Evolutionary conservation across 306 rosid genomes (phyloP), one percentile per base, ranked within the genome.

Genomic region (Casuarina equisetifolia): DNA sequence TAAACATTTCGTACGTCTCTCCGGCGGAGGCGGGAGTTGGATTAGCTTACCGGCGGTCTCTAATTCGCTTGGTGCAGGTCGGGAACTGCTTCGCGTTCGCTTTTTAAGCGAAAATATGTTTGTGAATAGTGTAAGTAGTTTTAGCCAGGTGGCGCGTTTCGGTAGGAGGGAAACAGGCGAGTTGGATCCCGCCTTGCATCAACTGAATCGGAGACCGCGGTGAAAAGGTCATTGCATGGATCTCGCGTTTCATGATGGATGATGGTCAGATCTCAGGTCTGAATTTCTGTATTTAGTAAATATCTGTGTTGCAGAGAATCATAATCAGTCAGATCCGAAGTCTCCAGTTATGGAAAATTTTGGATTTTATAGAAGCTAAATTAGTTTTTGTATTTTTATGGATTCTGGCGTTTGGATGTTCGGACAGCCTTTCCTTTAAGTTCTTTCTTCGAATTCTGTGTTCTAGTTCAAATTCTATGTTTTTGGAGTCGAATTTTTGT

Each of bases 61-160:
- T 90, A 87, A 90, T 94, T 94, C 98, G 98, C 98, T 94, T 94
- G 98, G 98, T 94, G 98, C 98, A 94, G 98, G 97, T 94, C 98
- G 98, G 98, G 98, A 94, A 89, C 97, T 81, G 85, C 76, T 86
- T 81, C 84, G 75, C 80, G 55, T 64, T 50, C 58, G 44, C 71
- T 3, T 4, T 35, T 13, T 36, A 12, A 10, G 9, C 19, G 10
- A 36, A 20, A 3, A 13, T n/a, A 35, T 11, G 25, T 25, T 3
- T 58, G 13, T 1, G 64, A 58, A 19, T 58, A 58, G 12, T 52
- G 20, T 17, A 9, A 16, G 1, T 6, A 61, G 66, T 57, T 62
- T 3, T 63, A 35, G 54, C 72, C 20, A 32, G 50, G 2, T 70
- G 80, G 85, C 63, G 66, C 53, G 42, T 0, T 69, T 73, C 59